Percentiles rank a stretch among this genome's conserved stretches.
Conservation (phyloP, 1,284 basidiomycete species). For the Ganoderma sinense region DNA sequence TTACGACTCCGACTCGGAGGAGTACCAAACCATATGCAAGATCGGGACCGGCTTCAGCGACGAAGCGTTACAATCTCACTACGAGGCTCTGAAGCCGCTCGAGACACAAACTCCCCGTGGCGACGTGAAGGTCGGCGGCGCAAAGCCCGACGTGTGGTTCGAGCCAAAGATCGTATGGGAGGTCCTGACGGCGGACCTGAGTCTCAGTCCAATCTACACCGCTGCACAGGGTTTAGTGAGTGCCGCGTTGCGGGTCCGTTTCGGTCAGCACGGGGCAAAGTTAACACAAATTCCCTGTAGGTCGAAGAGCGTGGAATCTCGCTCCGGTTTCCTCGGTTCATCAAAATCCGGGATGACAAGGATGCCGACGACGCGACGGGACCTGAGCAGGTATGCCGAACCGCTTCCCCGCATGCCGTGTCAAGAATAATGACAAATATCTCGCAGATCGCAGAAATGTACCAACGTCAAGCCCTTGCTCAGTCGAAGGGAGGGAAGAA, state of each 20-base stretch:
- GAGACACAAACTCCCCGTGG: slow-evolving; percentile 77
- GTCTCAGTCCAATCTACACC: slow-evolving; percentile 95
- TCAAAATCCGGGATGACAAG: slow-evolving; percentile 94
- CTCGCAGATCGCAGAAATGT: slow-evolving; percentile 92
- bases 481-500: slow-evolving; percentile 73
- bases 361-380: slow-evolving; percentile 90
- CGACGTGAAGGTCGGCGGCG: slow-evolving; percentile 86
- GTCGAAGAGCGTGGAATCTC: slow-evolving; percentile 92
- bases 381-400: slow-evolving; percentile 81
- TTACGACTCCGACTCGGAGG: slow-evolving; percentile 91
- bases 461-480: slow-evolving; percentile 87
- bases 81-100: slow-evolving; percentile 82
- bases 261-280: neutral
- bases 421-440: slow-evolving; percentile 32
- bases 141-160: slow-evolving; percentile 95
- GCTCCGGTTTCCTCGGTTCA: slow-evolving; percentile 94
- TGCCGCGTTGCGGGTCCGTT: slow-evolving; percentile 24
- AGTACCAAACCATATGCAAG: slow-evolving; percentile 97
- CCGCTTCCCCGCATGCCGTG: slow-evolving; percentile 8
- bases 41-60: slow-evolving; percentile 99
- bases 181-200: slow-evolving; percentile 96
- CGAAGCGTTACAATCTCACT: slow-evolving; percentile 86
- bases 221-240: slow-evolving; percentile 95
- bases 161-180: slow-evolving; percentile 98
- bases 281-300: slow-evolving; percentile 46